Conservation (phyloP, 2,329 filamentous ascomycete genomes). For the Teratosphaeria nubilosa region DNA sequence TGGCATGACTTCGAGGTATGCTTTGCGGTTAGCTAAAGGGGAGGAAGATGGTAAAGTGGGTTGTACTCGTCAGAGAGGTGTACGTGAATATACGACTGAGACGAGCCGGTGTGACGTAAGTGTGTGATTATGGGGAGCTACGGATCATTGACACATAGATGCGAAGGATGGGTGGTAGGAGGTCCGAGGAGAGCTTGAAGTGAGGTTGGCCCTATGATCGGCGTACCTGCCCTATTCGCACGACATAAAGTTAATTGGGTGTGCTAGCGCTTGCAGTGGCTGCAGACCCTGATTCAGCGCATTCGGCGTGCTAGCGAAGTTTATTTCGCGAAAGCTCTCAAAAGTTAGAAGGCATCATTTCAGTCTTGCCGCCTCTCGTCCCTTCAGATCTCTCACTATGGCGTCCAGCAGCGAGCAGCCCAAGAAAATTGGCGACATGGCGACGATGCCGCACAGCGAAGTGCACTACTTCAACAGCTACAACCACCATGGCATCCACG, state of each 20-base stretch:
- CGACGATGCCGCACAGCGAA: constrained; percentile 79
- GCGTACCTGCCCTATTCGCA: neutral
- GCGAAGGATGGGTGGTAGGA: neutral
- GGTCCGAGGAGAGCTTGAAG: neutral
- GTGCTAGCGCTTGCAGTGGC: neutral
- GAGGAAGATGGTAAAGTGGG: too few species aligned
- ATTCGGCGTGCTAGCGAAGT: neutral
- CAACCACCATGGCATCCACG: constrained; percentile 96
- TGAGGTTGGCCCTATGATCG: neutral
- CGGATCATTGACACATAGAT: neutral
- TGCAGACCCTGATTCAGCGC: neutral
- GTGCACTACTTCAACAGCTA: constrained; percentile 99
- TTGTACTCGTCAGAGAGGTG: too few species aligned
- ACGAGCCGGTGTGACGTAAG: too few species aligned
- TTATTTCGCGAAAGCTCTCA: neutral
- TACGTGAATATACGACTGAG: too few species aligned
- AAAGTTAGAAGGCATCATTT: neutral
- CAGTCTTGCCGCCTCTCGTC: neutral
- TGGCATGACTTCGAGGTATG: too few species aligned
- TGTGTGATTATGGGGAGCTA: too few species aligned
- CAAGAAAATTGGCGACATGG: constrained; percentile 34
- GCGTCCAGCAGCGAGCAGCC: constrained; percentile 3
- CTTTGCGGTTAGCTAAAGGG: too few species aligned
- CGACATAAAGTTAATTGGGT: too few species aligned
- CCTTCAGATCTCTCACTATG: neutral